A percentile compares a stretch with the other conserved stretches of the same genome.
Evolutionary conservation across 176 grass and related monocot genomes (phyloP).

Genomic region (Hyparrhenia diplandra): DNA sequence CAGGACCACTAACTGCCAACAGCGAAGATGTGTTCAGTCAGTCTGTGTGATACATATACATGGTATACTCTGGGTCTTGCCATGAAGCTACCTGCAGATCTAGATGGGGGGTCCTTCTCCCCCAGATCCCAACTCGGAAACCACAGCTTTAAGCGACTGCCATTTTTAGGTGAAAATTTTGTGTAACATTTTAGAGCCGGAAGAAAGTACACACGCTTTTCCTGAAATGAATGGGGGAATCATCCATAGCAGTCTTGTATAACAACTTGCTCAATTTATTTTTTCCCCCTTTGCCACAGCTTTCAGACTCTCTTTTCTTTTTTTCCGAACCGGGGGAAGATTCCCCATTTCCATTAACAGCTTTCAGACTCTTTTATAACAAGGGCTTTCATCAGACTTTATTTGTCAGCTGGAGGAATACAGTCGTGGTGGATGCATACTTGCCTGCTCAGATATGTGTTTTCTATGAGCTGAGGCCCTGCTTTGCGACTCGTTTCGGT

Average conservation of each 20-base stretch:
- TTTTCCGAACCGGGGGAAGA: no score
- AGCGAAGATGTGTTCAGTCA: slow-evolving; percentile 4
- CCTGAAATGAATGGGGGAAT: background rate
- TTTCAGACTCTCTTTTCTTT: background rate
- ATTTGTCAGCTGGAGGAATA: background rate
- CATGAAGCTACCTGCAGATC: background rate
- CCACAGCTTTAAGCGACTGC: background rate
- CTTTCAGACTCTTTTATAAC: background rate
- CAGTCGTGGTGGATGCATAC: background rate
- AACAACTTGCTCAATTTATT: background rate
- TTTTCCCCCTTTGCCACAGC: background rate
- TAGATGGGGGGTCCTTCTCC: background rate
- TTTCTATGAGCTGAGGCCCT: background rate
- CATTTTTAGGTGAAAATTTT: background rate
- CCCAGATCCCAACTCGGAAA: background rate
- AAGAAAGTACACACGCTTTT: background rate
- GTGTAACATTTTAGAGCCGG: background rate
- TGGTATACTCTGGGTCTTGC: background rate
- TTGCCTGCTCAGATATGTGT: background rate
- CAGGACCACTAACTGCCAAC: slow-evolving; percentile 29
- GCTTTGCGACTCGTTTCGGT: background rate
- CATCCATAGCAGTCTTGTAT: background rate
- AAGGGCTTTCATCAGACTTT: background rate
- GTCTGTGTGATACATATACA: background rate
- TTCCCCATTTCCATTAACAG: no score